These are phyloP conservation scores for Mycena filopes DNA, from an alignment of 768 basidiomycete genomes.

Conservation along the genomic window DNA sequence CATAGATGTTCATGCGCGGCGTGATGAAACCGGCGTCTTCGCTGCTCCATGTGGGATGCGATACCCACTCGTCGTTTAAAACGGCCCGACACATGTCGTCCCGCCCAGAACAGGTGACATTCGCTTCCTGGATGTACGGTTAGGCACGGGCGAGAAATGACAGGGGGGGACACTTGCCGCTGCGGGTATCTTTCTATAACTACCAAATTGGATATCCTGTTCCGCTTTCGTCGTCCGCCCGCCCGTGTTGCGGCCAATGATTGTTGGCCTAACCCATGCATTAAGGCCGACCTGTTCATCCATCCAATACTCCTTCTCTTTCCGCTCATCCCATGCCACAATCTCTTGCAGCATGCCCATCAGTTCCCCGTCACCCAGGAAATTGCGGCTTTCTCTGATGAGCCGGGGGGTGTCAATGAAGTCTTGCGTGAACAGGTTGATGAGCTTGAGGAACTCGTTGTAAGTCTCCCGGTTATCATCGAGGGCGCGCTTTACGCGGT, in stretches of 20 bases:
- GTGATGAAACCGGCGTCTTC: constrained; percentile 93
- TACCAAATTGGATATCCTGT: constrained; percentile 80
- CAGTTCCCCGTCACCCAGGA: constrained; percentile 80
- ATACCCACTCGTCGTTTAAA: constrained; percentile 98
- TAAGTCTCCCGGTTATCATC: constrained; percentile 77
- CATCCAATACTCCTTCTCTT: constrained; percentile 65
- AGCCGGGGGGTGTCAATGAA: constrained; percentile 89
- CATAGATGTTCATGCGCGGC: constrained; percentile 94
- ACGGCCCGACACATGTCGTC: constrained; percentile 98
- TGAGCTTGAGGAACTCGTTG: constrained; percentile 94
- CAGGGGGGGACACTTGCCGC: constrained; percentile 61
- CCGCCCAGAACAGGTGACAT: constrained; percentile 91
- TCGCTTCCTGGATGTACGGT: constrained; percentile 70
- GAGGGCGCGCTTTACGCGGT: constrained; percentile 81
- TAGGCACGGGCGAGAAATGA: constrained; percentile 13
- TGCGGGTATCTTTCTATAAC: constrained; percentile 87
- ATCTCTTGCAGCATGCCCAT: constrained; percentile 87
- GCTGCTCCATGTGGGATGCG: constrained; percentile 94
- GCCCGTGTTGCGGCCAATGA: constrained; percentile 50
- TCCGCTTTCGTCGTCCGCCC: constrained; percentile 71
- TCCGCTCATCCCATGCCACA: constrained; percentile 86
- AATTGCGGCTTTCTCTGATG: constrained; percentile 82
- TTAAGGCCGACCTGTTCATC: constrained; percentile 58
- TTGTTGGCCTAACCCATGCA: constrained; percentile 62
- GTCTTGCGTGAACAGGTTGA: constrained; percentile 95